Evolutionary conservation across 2,329 filamentous ascomycete genomes (phyloP).

Genomic region (Arthroderma uncinatum): DNA sequence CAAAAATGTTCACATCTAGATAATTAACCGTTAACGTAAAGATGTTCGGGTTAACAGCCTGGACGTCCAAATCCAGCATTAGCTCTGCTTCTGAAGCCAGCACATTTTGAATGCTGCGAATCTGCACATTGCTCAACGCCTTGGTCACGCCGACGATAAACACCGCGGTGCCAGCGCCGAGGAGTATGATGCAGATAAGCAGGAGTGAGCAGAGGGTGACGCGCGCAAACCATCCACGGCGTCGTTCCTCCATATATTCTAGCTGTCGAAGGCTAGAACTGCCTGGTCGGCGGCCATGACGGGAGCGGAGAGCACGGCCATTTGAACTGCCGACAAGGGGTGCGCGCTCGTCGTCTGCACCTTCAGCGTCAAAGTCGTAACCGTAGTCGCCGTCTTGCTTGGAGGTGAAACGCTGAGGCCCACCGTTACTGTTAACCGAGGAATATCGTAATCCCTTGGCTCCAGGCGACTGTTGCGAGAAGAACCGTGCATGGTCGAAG

Average conservation of each 20-base stretch:
- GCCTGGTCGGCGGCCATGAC: slow-evolving; percentile 43
- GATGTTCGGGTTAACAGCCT: slow-evolving; percentile 84
- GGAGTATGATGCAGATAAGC: slow-evolving; percentile 66
- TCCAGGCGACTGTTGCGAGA: slow-evolving; percentile 39
- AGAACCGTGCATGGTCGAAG: slow-evolving; percentile 68
- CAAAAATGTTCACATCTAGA: slow-evolving; percentile 85
- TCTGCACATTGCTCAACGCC: slow-evolving; percentile 65
- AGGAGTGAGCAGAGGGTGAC: slow-evolving; percentile 81
- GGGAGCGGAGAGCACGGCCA: slow-evolving; percentile 50
- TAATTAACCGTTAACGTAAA: slow-evolving; percentile 76
- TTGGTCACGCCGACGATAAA: slow-evolving; percentile 90
- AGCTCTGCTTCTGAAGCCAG: slow-evolving; percentile 89
- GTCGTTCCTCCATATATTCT: slow-evolving; percentile 59
- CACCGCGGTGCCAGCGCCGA: slow-evolving; percentile 73
- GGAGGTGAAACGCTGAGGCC: slow-evolving; percentile 37
- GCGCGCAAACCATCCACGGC: slow-evolving; percentile 55
- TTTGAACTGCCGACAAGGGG: slow-evolving; percentile 59
- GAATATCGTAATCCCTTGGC: slow-evolving; percentile 50
- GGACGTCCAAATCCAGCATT: slow-evolving; percentile 83
- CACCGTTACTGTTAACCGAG: slow-evolving; percentile 45
- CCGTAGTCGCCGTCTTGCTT: slow-evolving; percentile 53
- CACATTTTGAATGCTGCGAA: slow-evolving; percentile 76
- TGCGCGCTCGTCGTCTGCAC: slow-evolving; percentile 77
- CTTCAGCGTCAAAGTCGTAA: slow-evolving; percentile 74
- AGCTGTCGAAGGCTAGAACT: slow-evolving; percentile 54